Conservation (phyloP, 257 asterid species). For the Thymus mandschuricus region DNA sequence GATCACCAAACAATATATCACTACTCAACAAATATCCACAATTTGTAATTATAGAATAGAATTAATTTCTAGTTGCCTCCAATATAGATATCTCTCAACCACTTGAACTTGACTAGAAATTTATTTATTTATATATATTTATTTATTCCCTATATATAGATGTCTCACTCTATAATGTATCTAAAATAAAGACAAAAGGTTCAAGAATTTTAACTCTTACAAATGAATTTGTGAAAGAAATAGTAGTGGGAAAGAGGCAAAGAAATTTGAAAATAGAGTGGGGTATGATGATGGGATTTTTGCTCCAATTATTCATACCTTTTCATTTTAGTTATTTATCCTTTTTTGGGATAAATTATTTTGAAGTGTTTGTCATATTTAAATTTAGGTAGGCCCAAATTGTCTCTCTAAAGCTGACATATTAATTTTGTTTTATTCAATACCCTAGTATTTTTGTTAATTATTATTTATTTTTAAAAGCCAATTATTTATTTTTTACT, state of each 20-base stretch:
- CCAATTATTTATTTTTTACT: too few species aligned
- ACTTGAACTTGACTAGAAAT: neutral
- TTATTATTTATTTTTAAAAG: too few species aligned
- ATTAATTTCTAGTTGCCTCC: neutral
- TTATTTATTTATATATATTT: too few species aligned
- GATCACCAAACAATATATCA: too few species aligned
- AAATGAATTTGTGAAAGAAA: neutral
- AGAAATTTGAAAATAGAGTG: neutral
- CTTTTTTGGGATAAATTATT: neutral
- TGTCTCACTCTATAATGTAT: too few species aligned
- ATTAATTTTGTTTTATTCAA: constrained; percentile 1
- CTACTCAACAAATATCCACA: neutral
- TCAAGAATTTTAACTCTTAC: neutral
- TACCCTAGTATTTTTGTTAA: neutral
- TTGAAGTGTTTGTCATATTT: neutral
- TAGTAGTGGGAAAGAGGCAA: neutral
- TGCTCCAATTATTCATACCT: neutral
- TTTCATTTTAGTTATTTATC: neutral
- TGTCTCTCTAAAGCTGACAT: constrained; percentile 5
- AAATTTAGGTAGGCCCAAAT: constrained; percentile 6
- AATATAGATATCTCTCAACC: neutral
- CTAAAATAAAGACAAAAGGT: neutral
- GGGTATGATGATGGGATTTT: constrained; percentile 17
- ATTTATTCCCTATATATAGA: too few species aligned
- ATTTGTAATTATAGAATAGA: neutral